Evolutionary conservation across 169 alveolate genomes (phyloP).

Genomic region (Plasmodium adleri): DNA sequence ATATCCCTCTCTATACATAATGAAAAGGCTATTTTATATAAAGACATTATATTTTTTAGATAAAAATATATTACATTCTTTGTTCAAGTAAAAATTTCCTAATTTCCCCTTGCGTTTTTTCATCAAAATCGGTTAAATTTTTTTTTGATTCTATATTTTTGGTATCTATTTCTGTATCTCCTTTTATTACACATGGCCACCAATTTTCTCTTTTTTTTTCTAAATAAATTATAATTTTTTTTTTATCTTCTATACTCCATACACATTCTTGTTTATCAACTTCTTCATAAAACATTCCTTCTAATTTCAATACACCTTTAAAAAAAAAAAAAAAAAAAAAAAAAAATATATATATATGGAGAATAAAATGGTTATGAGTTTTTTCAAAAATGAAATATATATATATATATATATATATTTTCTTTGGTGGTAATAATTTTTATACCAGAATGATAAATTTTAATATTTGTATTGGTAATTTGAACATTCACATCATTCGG

Average conservation of each 20-base stretch:
- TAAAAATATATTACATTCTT: slow-evolving; percentile 29
- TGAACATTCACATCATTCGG: slow-evolving; percentile 60
- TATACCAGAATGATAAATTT: slow-evolving; percentile 41
- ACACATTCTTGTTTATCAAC: slow-evolving; percentile 80
- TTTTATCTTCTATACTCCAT: slow-evolving; percentile 86
- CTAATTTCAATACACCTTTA: slow-evolving; percentile 49
- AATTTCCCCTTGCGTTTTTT: slow-evolving; percentile 83
- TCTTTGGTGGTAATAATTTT: background rate
- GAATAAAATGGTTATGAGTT: background rate
- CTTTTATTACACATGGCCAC: slow-evolving; percentile 87
- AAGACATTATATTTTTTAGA: background rate
- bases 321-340: slow-evolving; percentile 1
- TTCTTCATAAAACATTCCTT: slow-evolving; percentile 62
- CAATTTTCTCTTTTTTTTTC: slow-evolving; percentile 85
- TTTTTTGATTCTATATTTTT: slow-evolving; percentile 85
- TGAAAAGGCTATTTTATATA: background rate
- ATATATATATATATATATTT: no score
- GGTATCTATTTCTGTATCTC: slow-evolving; percentile 86
- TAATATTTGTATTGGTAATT: slow-evolving; percentile 48
- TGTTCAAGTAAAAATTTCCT: slow-evolving; percentile 82
- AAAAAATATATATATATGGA: background rate
- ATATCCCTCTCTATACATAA: no score
- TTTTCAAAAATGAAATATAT: background rate
- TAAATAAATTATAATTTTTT: slow-evolving; percentile 77
- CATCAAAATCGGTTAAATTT: slow-evolving; percentile 82